Evolutionary conservation across 345 rosid species (phyloP).

Genomic region (Cochlearia excelsa): DNA sequence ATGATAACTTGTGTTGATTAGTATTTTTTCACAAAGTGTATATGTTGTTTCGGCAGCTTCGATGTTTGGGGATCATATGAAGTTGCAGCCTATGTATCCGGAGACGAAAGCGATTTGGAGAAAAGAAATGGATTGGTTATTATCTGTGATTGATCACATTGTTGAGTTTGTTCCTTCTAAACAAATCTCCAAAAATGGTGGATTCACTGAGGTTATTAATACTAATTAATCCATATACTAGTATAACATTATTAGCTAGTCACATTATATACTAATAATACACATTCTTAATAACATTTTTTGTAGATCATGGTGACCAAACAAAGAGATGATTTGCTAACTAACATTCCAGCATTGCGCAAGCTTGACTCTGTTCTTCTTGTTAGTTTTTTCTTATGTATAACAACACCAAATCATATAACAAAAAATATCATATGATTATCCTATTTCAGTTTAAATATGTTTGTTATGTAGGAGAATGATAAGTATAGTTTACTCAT

Average conservation of each 20-base stretch:
- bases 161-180: slow-evolving; percentile 68
- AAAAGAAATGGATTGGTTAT: slow-evolving; percentile 62
- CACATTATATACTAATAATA: slow-evolving; percentile 1
- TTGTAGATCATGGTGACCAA: slow-evolving; percentile 76
- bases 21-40: not conserved
- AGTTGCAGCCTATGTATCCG: slow-evolving; percentile 56
- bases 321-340: slow-evolving; percentile 75
- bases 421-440: no score
- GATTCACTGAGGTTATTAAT: slow-evolving; percentile 63
- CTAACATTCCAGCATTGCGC: slow-evolving; percentile 77
- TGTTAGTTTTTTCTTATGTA: slow-evolving; percentile 42
- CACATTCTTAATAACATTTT: not conserved
- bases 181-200: slow-evolving; percentile 54
- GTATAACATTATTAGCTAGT: not conserved
- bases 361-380: slow-evolving; percentile 83
- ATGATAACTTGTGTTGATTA: not conserved
- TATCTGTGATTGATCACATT: slow-evolving; percentile 63
- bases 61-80: slow-evolving; percentile 45
- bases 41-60: slow-evolving; percentile 37
- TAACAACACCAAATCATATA: no score
- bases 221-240: not conserved
- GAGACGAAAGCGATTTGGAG: slow-evolving; percentile 62
- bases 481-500: not conserved
- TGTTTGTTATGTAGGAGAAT: slow-evolving; percentile 1
- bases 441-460: no score